Evolutionary conservation across 108 stramenopile species (phyloP), one percentile per base, ranked within the genome.

Genomic region (Asterionellopsis glacialis): DNA sequence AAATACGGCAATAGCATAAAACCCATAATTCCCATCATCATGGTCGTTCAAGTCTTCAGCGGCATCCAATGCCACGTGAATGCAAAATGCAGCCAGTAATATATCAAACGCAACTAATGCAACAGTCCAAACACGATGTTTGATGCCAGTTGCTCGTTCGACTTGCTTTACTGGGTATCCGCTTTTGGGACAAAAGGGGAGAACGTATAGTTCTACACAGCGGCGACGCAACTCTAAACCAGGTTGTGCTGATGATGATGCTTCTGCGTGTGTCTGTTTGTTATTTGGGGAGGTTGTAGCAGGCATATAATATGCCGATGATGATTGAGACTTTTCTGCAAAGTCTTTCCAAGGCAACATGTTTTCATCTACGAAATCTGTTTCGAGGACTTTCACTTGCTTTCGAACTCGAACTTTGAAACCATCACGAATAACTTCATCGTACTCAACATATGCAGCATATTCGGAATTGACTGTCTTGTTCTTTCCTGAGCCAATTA

Each of bases 381-480:
- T 40, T 12, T 59, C 62, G 7, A 59, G 13, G 11, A 51, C 63
- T 38, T 61, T 52, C 2, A 64, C 24, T 19, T 71, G 57, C 51
- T 71, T 71, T 22, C 63, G 63, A 48, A 64, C 52, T 48, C 55
- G 54, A 44, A 71, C 42, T 33, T 45, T 43, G 39, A 51, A 58
- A 14, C 9, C 40, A 21, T 58, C 40, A 16, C 26, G 23, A 41
- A 64, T 19, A 11, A 59, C 27, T 12, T 27, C 13, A 18, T 40
- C 43, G 57, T 71, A 71, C 52, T 71, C 63, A 11, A 64, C 38
- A 22, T 45, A 38, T 22, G 59, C 62, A 51, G 41, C 48, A 41
- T 45, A 71, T 54, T 71, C 70, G 19, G 49, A 55, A 41, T 28
- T 52, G 14, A 24, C 41, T 19, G 12, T 23, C 11, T 40, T 6